Conservation (phyloP, 169 alveolate genomes). For the Ichthyophthirius multifiliis region DNA sequence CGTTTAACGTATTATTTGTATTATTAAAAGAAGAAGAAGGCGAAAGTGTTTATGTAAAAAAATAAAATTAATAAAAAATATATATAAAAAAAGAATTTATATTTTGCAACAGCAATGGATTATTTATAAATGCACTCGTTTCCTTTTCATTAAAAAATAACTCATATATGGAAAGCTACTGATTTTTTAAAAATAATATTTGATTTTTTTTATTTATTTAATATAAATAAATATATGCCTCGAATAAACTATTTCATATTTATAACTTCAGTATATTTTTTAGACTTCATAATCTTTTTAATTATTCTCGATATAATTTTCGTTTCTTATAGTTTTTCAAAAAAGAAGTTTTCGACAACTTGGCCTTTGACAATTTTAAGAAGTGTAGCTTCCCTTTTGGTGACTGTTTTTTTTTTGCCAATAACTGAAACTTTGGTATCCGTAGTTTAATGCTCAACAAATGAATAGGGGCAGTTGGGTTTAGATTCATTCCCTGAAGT, state of each 20-base stretch:
- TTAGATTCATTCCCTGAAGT: slow-evolving; percentile 10
- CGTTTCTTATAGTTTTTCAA: slow-evolving; percentile 22
- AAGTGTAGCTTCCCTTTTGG: slow-evolving; percentile 4
- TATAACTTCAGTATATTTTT: slow-evolving; percentile 18
- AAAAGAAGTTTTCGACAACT: slow-evolving; percentile 6
- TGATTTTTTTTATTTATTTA: slow-evolving; percentile 5
- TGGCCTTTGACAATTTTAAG: slow-evolving; percentile 41
- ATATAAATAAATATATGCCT: slow-evolving; percentile 29
- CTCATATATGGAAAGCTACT: slow-evolving; percentile 26
- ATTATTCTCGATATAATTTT: slow-evolving; percentile 19
- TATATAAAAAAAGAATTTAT: background rate
- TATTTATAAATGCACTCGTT: slow-evolving; percentile 34
- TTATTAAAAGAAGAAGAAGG: slow-evolving; percentile 24
- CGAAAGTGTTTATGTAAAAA: slow-evolving; percentile 16
- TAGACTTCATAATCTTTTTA: background rate
- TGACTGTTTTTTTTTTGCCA: slow-evolving; percentile 28
- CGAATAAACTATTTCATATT: slow-evolving; percentile 6
- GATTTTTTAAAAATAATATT: slow-evolving; percentile 7
- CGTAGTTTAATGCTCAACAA: slow-evolving; percentile 6
- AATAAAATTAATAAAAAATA: background rate
- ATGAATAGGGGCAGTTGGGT: background rate
- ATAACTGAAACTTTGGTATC: slow-evolving; percentile 26
- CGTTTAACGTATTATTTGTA: slow-evolving; percentile 14
- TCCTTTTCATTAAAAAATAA: slow-evolving; percentile 23
- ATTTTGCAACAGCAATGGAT: slow-evolving; percentile 25